Base-by-base conservation (phyloP, 2,329 filamentous ascomycete genomes). In the Alternaria dauci region DNA sequence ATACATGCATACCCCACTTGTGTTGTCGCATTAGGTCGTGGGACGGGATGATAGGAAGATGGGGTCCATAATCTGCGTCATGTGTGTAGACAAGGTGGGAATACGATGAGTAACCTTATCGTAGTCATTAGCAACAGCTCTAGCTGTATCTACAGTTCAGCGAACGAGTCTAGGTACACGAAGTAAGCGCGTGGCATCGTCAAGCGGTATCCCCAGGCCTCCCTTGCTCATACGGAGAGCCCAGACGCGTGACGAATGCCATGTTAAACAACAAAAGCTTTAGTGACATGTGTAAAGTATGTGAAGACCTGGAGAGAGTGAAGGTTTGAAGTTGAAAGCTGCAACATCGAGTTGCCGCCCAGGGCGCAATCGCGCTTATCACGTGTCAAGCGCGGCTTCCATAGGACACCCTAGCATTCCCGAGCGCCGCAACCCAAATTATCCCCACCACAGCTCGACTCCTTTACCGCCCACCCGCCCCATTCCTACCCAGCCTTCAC, bases 391-490 rank as follows among this genome's bases (percentile, higher is more conserved):
- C 51, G 59, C 52, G 54, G 30, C 46, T 12, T 55, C 36, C 48
- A 25, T 55, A 56, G 48, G 66, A 67, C 68, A 72, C 63, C 63
- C 54, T 64, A 63, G 69, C 69, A 70, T 71, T 65, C 63, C 67
- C 65, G 66, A 61, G 43, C 44, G 59, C 65, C 60, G 62, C 61
- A 58, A 59, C 48, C 66, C 69, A 69, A 72, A 72, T 65, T 69
- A 67, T 71, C 70, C 68, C 71, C 71, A 70, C 71, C 51, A 63
- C 70, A 56, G 58, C 65, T 71, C 62, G 60, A 68, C 67, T 70
- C 71, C 70, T 71, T 67, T 69, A 60, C 67, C 63, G 55, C 66
- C 58, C 63, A 44, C 53, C 61, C 56, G 56, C 56, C 18, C 63
- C 63, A 67, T 68, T 72, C 51, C 59, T 68, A 63, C 62, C 42